Conservation (phyloP, 2,329 filamentous ascomycete genomes). For the Ophiosphaerella korrae region DNA sequence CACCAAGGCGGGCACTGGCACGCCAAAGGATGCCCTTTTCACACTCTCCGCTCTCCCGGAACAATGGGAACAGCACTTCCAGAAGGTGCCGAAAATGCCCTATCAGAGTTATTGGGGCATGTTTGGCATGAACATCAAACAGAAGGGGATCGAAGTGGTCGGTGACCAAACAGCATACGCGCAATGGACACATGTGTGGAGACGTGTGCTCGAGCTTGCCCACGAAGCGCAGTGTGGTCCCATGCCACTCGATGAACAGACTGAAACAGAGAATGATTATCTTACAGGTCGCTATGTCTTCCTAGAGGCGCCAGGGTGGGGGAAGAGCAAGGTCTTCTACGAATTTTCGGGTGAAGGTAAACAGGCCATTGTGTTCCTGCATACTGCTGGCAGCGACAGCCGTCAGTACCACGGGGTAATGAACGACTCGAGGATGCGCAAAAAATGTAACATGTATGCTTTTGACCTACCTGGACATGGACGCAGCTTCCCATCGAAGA, state of each 20-base stretch:
- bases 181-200: conserved; percentile 55
- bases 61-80: conserved; percentile 55
- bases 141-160: conserved; percentile 55
- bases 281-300: conserved; percentile 56
- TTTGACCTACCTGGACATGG: conserved; percentile 59
- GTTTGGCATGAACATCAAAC: conserved; percentile 57
- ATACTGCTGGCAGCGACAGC: conserved; percentile 55
- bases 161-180: conserved; percentile 54
- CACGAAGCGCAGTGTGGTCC: conserved; percentile 56
- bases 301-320: conserved; percentile 54
- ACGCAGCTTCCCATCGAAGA: conserved; percentile 53
- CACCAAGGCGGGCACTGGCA: conserved; percentile 33
- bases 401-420: conserved; percentile 59
- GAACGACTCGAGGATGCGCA: conserved; percentile 54
- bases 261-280: conserved; percentile 47
- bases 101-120: conserved; percentile 55
- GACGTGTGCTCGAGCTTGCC: conserved; percentile 54
- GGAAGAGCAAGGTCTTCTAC: conserved; percentile 57
- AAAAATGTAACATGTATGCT: conserved; percentile 56
- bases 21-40: conserved; percentile 44
- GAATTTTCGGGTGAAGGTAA: conserved; percentile 54
- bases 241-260: conserved; percentile 48
- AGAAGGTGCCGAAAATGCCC: conserved; percentile 49
- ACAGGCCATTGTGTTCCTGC: conserved; percentile 53
- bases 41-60: conserved; percentile 50